Evolutionary conservation across 306 rosid genomes (phyloP).

Genomic region (Pueraria montana): DNA sequence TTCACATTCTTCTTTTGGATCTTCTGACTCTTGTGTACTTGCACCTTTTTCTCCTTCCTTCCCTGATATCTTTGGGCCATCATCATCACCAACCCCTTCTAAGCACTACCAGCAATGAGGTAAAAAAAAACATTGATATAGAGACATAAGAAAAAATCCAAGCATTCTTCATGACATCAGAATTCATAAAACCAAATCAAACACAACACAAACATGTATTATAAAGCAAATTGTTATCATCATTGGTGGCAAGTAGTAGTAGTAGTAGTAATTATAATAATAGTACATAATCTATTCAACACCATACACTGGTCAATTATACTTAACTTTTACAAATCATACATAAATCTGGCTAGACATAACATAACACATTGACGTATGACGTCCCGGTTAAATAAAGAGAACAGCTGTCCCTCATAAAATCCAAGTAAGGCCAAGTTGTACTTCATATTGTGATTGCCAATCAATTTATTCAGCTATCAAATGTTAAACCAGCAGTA

Average conservation of each 20-base stretch:
- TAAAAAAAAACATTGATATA: conserved; percentile 33
- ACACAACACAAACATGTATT: neutral
- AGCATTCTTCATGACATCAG: conserved; percentile 31
- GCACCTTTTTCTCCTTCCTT: conserved; percentile 60
- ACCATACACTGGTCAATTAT: conserved; percentile 26
- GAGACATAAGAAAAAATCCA: neutral
- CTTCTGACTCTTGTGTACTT: conserved; percentile 57
- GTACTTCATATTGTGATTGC: neutral
- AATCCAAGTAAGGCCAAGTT: conserved; percentile 13
- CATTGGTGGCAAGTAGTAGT: neutral
- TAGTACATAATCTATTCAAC: conserved; percentile 16
- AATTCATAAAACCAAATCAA: conserved; percentile 20
- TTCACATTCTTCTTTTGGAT: conserved; percentile 56
- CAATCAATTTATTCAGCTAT: neutral
- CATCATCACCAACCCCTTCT: conserved; percentile 68
- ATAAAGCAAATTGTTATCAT: conserved; percentile 21
- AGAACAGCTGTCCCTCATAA: neutral
- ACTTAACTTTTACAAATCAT: neutral
- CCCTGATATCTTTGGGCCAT: conserved; percentile 63
- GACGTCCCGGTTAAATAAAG: conserved; percentile 20
- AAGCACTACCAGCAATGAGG: conserved; percentile 65
- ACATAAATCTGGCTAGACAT: conserved; percentile 11
- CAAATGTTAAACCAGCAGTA: too few relatives aligned
- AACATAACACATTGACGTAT: neutral
- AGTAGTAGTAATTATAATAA: neutral